These are phyloP conservation scores for Venturia oleaginea DNA, from an alignment of 2,329 filamentous ascomycete genomes.

Conservation along the genomic window DNA sequence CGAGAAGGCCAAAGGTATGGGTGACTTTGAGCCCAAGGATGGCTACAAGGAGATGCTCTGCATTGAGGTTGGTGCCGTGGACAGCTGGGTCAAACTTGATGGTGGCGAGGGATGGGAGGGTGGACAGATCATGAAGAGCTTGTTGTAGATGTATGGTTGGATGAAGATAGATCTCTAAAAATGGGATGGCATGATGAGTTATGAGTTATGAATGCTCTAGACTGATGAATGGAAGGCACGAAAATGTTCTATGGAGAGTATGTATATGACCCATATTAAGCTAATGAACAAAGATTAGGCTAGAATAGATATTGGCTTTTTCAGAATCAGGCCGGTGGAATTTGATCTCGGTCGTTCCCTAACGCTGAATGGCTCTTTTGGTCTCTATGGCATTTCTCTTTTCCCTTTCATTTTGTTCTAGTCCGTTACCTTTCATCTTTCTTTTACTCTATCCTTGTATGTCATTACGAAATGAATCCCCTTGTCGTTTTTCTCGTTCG, in stretches of 20 bases:
- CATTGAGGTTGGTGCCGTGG: constrained; percentile 80
- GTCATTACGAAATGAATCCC: too few species aligned
- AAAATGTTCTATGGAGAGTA: background rate
- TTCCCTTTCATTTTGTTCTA: too few species aligned
- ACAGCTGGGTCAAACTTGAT: constrained; percentile 75
- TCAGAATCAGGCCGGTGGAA: background rate
- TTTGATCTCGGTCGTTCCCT: too few species aligned
- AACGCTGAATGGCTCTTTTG: too few species aligned
- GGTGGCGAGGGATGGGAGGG: constrained; percentile 62
- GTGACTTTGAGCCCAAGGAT: constrained; percentile 80
- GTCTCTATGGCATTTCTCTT: too few species aligned
- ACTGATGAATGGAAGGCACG: background rate
- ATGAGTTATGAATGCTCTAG: background rate
- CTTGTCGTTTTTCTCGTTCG: too few species aligned
- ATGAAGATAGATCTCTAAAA: background rate
- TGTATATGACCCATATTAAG: background rate
- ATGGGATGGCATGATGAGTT: background rate
- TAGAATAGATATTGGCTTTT: background rate
- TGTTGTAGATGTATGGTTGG: constrained; percentile 20
- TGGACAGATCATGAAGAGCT: constrained; percentile 46
- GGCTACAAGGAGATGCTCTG: constrained; percentile 93
- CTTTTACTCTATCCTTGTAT: too few species aligned
- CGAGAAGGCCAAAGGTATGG: constrained; percentile 72
- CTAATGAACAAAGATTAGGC: background rate
- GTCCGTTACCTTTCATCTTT: too few species aligned